Conservation (phyloP, 805 yeast genomes). For the Wickerhamomyces strasburgensis region DNA sequence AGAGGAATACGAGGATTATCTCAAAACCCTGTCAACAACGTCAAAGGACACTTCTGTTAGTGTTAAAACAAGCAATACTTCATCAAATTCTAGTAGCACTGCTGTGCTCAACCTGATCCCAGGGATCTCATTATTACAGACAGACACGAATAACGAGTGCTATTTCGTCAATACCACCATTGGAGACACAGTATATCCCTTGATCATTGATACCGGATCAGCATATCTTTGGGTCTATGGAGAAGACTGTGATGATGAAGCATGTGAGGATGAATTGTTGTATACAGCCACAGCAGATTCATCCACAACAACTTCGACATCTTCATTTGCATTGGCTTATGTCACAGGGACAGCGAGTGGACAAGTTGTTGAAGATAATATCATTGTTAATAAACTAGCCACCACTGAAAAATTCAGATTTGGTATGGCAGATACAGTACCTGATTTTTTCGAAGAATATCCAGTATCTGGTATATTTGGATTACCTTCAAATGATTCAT, state of each 20-base stretch:
- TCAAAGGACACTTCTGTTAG: background rate
- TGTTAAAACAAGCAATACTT: background rate
- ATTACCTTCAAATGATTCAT: conserved; percentile 41
- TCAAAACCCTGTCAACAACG: background rate
- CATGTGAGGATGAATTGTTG: conserved; percentile 34
- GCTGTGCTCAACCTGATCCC: conserved; percentile 22
- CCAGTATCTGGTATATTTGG: conserved; percentile 59
- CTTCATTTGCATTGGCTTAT: conserved; percentile 45
- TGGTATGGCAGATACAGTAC: conserved; percentile 51
- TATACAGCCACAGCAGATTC: conserved; percentile 24
- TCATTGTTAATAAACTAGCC: conserved; percentile 28
- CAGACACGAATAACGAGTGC: conserved; percentile 29
- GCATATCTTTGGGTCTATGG: conserved; percentile 62
- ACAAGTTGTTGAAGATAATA: conserved; percentile 32
- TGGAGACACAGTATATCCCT: conserved; percentile 38
- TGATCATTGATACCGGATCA: conserved; percentile 62
- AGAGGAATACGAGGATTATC: background rate
- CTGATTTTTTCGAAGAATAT: conserved; percentile 46
- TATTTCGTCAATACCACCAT: conserved; percentile 36
- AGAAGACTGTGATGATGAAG: conserved; percentile 38
- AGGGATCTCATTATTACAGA: conserved; percentile 25
- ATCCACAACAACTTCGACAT: conserved; percentile 14
- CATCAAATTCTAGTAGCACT: too few species aligned
- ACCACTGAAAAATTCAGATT: conserved; percentile 38
- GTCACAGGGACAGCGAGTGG: conserved; percentile 53